Percentiles rank a stretch among this genome's conserved stretches.
Conservation (phyloP, 495 filamentous ascomycete genomes). For the Rostrohypoxylon terebratum region DNA sequence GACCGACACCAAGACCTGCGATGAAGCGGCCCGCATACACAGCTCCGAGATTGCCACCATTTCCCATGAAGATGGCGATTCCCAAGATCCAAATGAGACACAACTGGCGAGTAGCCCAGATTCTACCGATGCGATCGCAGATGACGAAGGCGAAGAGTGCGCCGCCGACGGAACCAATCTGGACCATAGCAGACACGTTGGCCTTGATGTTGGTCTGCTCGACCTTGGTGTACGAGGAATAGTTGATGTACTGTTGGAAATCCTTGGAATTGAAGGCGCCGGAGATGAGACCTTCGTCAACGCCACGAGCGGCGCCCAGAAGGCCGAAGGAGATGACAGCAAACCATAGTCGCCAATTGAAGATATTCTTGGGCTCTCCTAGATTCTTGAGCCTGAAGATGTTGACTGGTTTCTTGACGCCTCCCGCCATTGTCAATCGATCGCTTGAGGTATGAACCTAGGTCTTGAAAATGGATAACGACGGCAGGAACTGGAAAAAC, state of each 20-base stretch:
- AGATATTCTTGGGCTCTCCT: conserved; percentile 67
- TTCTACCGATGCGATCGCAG: conserved; percentile 74
- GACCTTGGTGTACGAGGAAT: conserved; percentile 62
- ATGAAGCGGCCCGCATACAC: conserved; percentile 77
- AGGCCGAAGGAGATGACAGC: conserved; percentile 75
- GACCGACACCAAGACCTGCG: conserved; percentile 73
- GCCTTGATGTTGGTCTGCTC: conserved; percentile 71
- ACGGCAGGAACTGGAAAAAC: neutral
- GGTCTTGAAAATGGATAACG: neutral
- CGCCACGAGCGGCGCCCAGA: conserved; percentile 74
- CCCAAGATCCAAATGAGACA: conserved; percentile 75
- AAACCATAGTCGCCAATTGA: conserved; percentile 75
- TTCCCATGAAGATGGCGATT: conserved; percentile 75
- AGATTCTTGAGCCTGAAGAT: conserved; percentile 69
- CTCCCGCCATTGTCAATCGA: conserved; percentile 65
- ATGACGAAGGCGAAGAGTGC: conserved; percentile 74
- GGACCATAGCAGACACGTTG: conserved; percentile 79
- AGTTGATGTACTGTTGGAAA: conserved; percentile 71
- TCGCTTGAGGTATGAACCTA: neutral
- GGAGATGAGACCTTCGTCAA: conserved; percentile 80
- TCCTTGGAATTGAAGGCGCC: conserved; percentile 72
- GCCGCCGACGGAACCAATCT: conserved; percentile 74
- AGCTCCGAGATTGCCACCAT: conserved; percentile 68
- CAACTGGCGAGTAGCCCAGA: conserved; percentile 76
- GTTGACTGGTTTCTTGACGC: conserved; percentile 73